Evolutionary conservation across 805 yeast genomes (phyloP).

Genomic region (Candida glaebosa): DNA sequence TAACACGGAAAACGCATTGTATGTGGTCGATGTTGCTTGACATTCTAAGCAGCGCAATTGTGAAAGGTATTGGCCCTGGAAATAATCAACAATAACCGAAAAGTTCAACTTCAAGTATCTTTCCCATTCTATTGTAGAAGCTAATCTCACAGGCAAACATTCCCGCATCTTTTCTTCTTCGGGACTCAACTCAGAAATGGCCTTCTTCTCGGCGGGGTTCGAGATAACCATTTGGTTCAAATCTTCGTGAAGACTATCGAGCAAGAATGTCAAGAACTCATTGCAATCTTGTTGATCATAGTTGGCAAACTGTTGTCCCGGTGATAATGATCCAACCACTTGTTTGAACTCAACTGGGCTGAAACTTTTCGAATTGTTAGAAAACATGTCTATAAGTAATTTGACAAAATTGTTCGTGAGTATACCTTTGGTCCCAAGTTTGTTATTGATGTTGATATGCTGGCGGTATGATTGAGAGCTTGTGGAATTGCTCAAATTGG

Average conservation of each 20-base stretch:
- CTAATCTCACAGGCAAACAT: slow-evolving; percentile 67
- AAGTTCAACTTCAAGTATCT: slow-evolving; percentile 74
- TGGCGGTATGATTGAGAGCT: slow-evolving; percentile 50
- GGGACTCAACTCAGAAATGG: slow-evolving; percentile 44
- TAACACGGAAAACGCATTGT: slow-evolving; percentile 74
- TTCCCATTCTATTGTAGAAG: slow-evolving; percentile 91
- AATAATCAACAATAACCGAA: slow-evolving; percentile 74
- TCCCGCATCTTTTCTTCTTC: slow-evolving; percentile 76
- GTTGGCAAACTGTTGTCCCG: slow-evolving; percentile 55
- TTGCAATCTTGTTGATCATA: slow-evolving; percentile 82
- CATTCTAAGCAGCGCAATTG: slow-evolving; percentile 72
- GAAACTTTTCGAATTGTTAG: slow-evolving; percentile 43
- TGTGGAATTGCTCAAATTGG: slow-evolving; percentile 20
- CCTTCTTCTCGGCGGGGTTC: slow-evolving; percentile 28
- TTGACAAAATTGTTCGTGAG: slow-evolving; percentile 67
- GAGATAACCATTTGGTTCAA: slow-evolving; percentile 56
- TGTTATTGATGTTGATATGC: slow-evolving; percentile 69
- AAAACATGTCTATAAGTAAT: slow-evolving; percentile 53
- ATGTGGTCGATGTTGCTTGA: slow-evolving; percentile 76
- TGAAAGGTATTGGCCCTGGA: slow-evolving; percentile 89
- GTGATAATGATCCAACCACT: slow-evolving; percentile 64
- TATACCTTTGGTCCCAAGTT: slow-evolving; percentile 77
- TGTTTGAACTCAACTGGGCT: slow-evolving; percentile 65
- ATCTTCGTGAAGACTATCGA: slow-evolving; percentile 82
- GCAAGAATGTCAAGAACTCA: slow-evolving; percentile 70